These are phyloP conservation scores for Parascedosporium putredinis DNA, from an alignment of 2,329 filamentous ascomycete genomes.

Conservation along the genomic window DNA sequence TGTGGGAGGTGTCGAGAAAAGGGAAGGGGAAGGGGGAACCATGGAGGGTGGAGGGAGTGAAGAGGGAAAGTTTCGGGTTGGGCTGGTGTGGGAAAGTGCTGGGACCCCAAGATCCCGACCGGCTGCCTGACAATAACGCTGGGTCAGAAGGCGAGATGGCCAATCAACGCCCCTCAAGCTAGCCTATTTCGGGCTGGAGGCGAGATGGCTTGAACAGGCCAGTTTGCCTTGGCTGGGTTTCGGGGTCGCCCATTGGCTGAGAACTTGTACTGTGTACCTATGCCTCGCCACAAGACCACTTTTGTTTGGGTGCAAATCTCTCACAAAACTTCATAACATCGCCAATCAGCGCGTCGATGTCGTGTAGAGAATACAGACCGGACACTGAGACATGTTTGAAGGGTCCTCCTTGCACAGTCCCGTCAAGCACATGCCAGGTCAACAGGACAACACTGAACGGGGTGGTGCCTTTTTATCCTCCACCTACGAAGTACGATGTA, in stretches of 20 bases:
- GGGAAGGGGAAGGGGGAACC: conserved; percentile 5
- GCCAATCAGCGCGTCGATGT: not conserved
- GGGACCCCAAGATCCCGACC: conserved; percentile 6
- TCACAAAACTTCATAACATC: not conserved
- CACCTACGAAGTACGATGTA: too few species aligned
- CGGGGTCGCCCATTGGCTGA: not conserved
- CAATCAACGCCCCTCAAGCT: not conserved
- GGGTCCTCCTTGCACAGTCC: too few species aligned
- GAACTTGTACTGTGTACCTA: not conserved
- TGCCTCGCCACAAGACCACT: not conserved
- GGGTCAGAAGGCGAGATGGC: conserved; percentile 2
- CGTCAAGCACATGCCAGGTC: too few species aligned
- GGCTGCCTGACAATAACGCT: conserved; percentile 7
- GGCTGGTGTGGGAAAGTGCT: conserved; percentile 8
- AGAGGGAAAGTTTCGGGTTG: conserved; percentile 9
- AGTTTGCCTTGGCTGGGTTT: not conserved
- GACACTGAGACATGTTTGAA: not conserved
- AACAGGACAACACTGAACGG: too few species aligned
- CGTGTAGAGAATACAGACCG: not conserved
- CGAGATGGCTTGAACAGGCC: conserved; percentile 1
- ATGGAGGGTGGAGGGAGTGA: conserved; percentile 10
- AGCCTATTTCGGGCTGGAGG: not conserved
- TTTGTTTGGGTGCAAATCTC: not conserved
- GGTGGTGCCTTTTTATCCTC: too few species aligned
- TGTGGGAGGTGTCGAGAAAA: conserved; percentile 7